Evolutionary conservation across 352 stramenopile genomes (phyloP).

Genomic region (Halophytophthora batemanensis): DNA sequence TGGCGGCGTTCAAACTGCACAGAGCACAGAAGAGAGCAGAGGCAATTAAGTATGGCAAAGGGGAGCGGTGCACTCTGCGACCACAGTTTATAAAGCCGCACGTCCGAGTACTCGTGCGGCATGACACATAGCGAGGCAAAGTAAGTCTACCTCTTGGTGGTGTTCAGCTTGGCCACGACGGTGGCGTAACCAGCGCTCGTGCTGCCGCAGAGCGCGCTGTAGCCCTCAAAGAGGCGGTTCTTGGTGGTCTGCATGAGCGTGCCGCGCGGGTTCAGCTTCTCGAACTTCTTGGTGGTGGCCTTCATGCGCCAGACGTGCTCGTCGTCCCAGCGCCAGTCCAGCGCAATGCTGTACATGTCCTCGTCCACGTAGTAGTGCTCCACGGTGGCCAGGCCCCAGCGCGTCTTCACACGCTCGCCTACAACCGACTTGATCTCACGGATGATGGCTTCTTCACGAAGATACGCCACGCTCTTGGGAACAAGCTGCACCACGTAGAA

Average conservation of each 20-base stretch:
- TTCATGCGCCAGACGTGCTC: conserved; percentile 89
- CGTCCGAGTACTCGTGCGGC: neutral
- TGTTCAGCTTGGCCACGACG: conserved; percentile 65
- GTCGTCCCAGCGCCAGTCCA: conserved; percentile 87
- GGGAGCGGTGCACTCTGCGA: conserved; percentile 21
- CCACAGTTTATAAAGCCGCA: conserved; percentile 24
- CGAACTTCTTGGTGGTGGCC: conserved; percentile 88
- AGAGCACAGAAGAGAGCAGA: conserved; percentile 14
- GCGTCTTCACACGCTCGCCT: conserved; percentile 79
- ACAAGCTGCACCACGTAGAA: conserved; percentile 80
- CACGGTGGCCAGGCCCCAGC: conserved; percentile 79
- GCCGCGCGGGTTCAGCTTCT: conserved; percentile 59
- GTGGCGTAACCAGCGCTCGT: conserved; percentile 38
- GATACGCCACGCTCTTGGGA: conserved; percentile 65
- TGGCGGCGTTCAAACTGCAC: conserved; percentile 20
- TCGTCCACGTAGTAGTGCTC: conserved; percentile 86
- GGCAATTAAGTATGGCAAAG: conserved; percentile 8
- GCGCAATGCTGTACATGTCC: conserved; percentile 86
- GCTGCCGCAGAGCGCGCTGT: conserved; percentile 69
- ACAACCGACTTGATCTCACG: conserved; percentile 84
- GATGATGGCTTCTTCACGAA: conserved; percentile 64
- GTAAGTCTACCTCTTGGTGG: conserved; percentile 35
- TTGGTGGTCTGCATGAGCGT: conserved; percentile 81
- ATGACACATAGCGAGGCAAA: conserved; percentile 13
- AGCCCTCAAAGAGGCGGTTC: conserved; percentile 74